Evolutionary conservation across 495 filamentous ascomycete species (phyloP).

Genomic region (Penicillium goetzii): DNA sequence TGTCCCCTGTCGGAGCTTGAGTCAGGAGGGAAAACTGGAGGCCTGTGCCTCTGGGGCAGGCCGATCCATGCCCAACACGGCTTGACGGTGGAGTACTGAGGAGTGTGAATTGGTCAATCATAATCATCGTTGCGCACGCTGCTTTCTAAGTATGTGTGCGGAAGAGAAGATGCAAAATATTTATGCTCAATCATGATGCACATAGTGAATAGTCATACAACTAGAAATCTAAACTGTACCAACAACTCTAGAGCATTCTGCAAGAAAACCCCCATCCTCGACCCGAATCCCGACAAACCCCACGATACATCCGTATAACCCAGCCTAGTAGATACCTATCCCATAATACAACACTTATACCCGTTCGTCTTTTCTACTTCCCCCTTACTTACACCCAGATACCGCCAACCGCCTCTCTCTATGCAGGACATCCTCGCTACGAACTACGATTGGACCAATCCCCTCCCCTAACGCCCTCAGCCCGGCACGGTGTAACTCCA

Average conservation of each 20-base stretch:
- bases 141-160: background rate
- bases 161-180: slow-evolving; percentile 1
- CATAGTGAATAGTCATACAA: background rate
- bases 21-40: slow-evolving; percentile 28
- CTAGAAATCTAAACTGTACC: no score
- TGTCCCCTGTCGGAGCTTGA: slow-evolving; percentile 15
- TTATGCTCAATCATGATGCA: background rate
- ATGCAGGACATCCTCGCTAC: slow-evolving; percentile 8
- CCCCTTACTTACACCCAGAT: background rate
- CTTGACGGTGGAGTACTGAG: slow-evolving; percentile 14
- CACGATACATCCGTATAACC: background rate
- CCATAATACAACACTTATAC: background rate
- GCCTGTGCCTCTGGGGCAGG: slow-evolving; percentile 25
- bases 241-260: background rate
- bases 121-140: background rate
- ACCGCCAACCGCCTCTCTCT: background rate
- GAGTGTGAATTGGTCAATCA: slow-evolving; percentile 12
- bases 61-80: slow-evolving; percentile 26
- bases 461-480: slow-evolving; percentile 12
- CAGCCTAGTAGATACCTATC: background rate
- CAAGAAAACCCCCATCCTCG: background rate
- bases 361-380: background rate
- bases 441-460: background rate
- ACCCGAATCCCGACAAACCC: background rate
- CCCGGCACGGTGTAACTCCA: slow-evolving; percentile 20